Base-by-base conservation (phyloP, 2,329 filamentous ascomycete species). In the Trichoderma koningii region DNA sequence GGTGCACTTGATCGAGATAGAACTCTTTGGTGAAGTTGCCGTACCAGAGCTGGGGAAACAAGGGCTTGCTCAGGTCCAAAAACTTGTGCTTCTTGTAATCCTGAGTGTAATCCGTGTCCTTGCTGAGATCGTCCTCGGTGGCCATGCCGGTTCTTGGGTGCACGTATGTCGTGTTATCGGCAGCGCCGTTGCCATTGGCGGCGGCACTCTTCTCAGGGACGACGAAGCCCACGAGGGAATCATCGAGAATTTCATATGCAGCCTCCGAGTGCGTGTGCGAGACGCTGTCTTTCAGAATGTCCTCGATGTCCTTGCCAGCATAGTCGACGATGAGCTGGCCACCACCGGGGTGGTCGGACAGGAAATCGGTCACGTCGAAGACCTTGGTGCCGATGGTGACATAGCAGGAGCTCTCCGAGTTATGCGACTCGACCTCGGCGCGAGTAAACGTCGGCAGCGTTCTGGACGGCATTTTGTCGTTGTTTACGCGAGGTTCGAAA, bases 1-100 rank as follows among this genome's bases (percentile, higher is more conserved):
- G 89, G 76, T 99, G 95, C 60, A 99, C 91, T 77, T 99, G 95
- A 71, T 97, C 89, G 26, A 99, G 85, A 74, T 99, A 99, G 75
- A 99, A 99, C n/a, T 92, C 87, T 77, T 97, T 99, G 76, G 81
- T 87, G 80, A 98, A 99, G 34, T 90, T 91, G 53, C 93, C 90
- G 69, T 81, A 85, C 90, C 91, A 97, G 48, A 99, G 86, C 78
- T 99, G 95, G 77, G 89, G 83, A 63, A 99, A 83, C 63, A 99
- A 83, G 7, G 95, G 94, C 72, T 85, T 87, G 79, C 85, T 90
- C 65, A 99, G 84, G 74, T 99, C 94, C 67, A 99, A 83, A 73
- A 99, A 99, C 78, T 96, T 96, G 85, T 98, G 89, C 66, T 85
- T 90, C 78, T 92, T 91, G 82, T 90, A 99, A 75, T 99, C 95